A percentile compares a stretch with the other conserved stretches of the same genome.
Conservation (phyloP, 148 eudicot genomes). For the Bassia scoparia region DNA sequence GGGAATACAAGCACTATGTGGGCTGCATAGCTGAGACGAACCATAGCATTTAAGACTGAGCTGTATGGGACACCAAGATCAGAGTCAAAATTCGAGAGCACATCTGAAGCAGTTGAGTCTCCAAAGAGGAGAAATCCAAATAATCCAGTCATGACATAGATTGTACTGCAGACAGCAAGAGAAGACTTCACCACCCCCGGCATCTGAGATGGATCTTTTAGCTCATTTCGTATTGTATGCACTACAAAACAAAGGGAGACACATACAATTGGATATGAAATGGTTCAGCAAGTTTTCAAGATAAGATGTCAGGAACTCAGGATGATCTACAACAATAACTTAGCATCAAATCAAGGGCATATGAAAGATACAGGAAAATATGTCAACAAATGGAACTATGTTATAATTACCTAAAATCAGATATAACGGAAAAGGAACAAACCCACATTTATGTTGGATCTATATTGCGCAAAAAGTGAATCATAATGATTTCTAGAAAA, state of each 20-base stretch:
- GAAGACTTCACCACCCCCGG: conserved; percentile 58
- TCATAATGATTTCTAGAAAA: background rate
- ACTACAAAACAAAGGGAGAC: conserved; percentile 37
- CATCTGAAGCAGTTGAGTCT: conserved; percentile 77
- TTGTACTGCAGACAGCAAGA: conserved; percentile 65
- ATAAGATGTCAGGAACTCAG: too few relatives aligned
- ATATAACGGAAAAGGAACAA: too few relatives aligned
- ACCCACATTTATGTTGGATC: background rate
- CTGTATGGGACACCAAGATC: conserved; percentile 82
- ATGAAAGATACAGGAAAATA: background rate
- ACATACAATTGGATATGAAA: background rate
- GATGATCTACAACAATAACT: background rate
- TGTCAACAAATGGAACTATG: background rate
- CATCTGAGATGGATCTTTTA: conserved; percentile 63
- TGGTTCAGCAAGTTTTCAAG: background rate
- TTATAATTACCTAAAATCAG: background rate
- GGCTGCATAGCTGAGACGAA: conserved; percentile 88
- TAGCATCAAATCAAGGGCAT: background rate
- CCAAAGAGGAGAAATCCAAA: conserved; percentile 91
- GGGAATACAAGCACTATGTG: conserved; percentile 94
- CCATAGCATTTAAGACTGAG: conserved; percentile 59
- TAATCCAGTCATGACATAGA: conserved; percentile 74
- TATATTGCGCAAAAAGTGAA: background rate
- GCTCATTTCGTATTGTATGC: conserved; percentile 78
- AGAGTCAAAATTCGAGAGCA: conserved; percentile 81